Evolutionary conservation across 2,329 filamentous ascomycete genomes (phyloP).

Genomic region (Penicillium palitans): DNA sequence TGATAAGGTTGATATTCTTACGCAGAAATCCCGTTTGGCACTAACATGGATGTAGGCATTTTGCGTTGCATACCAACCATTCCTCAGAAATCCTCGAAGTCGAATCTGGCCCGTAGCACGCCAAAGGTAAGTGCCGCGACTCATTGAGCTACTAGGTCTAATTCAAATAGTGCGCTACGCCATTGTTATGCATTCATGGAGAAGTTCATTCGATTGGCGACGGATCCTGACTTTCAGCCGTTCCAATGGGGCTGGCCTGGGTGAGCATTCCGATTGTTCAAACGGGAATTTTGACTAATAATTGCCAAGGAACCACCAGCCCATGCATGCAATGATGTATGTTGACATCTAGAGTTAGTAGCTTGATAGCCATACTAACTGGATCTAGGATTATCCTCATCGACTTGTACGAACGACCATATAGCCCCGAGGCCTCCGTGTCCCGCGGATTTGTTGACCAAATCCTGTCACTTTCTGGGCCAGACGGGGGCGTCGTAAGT

Average conservation of each 20-base stretch:
- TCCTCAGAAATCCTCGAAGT: constrained; percentile 50
- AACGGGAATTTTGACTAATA: not conserved
- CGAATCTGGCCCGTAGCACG: constrained; percentile 49
- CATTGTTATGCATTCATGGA: constrained; percentile 52
- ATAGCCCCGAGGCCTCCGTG: constrained; percentile 46
- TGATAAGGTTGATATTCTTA: constrained; percentile 38
- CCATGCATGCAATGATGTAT: constrained; percentile 47
- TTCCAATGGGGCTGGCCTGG: constrained; percentile 53
- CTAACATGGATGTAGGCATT: constrained; percentile 37
- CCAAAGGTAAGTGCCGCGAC: constrained; percentile 36
- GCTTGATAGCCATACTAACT: constrained; percentile 8
- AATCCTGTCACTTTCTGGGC: constrained; percentile 48
- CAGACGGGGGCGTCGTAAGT: constrained; percentile 48
- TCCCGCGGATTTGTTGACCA: constrained; percentile 50
- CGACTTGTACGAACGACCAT: constrained; percentile 50
- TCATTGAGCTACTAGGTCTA: constrained; percentile 1
- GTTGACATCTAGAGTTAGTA: not conserved
- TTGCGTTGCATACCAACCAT: constrained; percentile 51
- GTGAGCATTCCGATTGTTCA: constrained; percentile 23
- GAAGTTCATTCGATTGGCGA: constrained; percentile 50
- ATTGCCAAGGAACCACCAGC: constrained; percentile 40
- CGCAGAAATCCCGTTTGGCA: not conserved
- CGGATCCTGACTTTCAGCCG: constrained; percentile 49
- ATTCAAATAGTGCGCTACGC: constrained; percentile 43
- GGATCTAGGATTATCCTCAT: constrained; percentile 48